phyloP scores from a whole-genome alignment of 2,329 filamentous ascomycete genomes.

The Cyphellophora attinorum region DNA sequence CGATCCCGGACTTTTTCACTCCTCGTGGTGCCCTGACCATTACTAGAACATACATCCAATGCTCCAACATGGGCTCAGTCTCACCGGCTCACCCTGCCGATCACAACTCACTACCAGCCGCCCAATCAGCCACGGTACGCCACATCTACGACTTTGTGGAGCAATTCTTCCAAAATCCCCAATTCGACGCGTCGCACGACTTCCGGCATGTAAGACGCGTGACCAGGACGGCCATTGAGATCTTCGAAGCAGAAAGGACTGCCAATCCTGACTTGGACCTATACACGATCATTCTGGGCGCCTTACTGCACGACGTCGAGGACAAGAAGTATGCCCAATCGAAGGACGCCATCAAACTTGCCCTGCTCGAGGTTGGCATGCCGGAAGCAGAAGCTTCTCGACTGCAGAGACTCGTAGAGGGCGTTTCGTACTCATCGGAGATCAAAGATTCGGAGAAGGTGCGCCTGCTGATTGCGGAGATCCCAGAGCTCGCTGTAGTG shows the following conservation, averaged over 20 bases:
- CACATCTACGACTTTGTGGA: constrained; percentile 15
- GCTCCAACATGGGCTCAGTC: background rate
- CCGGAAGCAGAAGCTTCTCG: constrained; percentile 37
- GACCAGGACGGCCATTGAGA: constrained; percentile 58
- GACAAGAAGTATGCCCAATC: constrained; percentile 19
- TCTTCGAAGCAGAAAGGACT: constrained; percentile 42
- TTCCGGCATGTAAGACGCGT: constrained; percentile 78
- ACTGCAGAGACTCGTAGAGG: constrained; percentile 62
- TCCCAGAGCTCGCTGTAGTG: constrained; percentile 73
- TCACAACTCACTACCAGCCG: constrained; percentile 13
- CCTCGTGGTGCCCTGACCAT: too few relatives aligned
- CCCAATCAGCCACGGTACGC: constrained; percentile 11
- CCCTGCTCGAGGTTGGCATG: constrained; percentile 13
- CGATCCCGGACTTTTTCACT: too few relatives aligned
- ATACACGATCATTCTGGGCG: constrained; percentile 17
- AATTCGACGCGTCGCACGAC: constrained; percentile 71
- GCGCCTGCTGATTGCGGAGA: constrained; percentile 47
- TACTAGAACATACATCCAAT: too few relatives aligned
- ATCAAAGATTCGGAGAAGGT: constrained; percentile 54
- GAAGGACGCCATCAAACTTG: constrained; percentile 1
- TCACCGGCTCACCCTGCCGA: constrained; percentile 10
- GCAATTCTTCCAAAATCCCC: constrained; percentile 16
- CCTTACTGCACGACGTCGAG: constrained; percentile 21
- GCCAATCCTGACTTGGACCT: constrained; percentile 11
- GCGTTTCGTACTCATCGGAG: constrained; percentile 72